Conservation (phyloP, 75 land plant genomes). For the Pinus albicaulis region DNA sequence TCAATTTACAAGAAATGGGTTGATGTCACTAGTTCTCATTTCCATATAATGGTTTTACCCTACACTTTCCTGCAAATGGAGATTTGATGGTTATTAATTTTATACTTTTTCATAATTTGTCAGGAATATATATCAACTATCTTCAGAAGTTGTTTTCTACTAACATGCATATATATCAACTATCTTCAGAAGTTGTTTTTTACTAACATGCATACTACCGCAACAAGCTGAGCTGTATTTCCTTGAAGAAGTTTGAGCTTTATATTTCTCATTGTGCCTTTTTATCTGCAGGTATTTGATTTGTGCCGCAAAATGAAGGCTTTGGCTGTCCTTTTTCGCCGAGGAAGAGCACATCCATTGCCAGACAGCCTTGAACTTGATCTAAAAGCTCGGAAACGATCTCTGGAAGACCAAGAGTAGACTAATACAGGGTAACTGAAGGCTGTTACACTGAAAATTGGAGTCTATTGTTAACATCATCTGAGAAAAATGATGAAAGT, state of each 20-base stretch:
- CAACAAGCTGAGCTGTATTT: neutral
- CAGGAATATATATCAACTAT: neutral
- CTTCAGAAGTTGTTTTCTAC: neutral
- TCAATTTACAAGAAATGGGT: too few species aligned
- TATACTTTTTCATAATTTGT: neutral
- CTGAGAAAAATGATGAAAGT: too few species aligned
- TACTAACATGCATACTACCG: neutral
- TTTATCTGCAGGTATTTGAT: slow-evolving; percentile 69
- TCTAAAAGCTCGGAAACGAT: slow-evolving; percentile 60
- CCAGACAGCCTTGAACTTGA: slow-evolving; percentile 69
- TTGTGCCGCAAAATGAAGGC: slow-evolving; percentile 66
- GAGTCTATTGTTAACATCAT: slow-evolving; percentile 2
- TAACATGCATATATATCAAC: neutral
- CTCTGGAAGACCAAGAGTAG: slow-evolving; percentile 69
- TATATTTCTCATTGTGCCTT: neutral
- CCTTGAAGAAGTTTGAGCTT: neutral
- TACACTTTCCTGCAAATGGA: too few species aligned
- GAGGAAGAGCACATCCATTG: slow-evolving; percentile 69
- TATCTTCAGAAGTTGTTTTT: neutral
- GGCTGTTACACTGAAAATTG: neutral
- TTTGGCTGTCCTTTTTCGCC: slow-evolving; percentile 70
- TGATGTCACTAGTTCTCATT: too few species aligned
- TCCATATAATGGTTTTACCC: too few species aligned
- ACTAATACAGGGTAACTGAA: neutral
- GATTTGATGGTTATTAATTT: too few species aligned